Evolutionary conservation across 495 filamentous ascomycete genomes (phyloP).

Genomic region (Podospora pseudocomata): DNA sequence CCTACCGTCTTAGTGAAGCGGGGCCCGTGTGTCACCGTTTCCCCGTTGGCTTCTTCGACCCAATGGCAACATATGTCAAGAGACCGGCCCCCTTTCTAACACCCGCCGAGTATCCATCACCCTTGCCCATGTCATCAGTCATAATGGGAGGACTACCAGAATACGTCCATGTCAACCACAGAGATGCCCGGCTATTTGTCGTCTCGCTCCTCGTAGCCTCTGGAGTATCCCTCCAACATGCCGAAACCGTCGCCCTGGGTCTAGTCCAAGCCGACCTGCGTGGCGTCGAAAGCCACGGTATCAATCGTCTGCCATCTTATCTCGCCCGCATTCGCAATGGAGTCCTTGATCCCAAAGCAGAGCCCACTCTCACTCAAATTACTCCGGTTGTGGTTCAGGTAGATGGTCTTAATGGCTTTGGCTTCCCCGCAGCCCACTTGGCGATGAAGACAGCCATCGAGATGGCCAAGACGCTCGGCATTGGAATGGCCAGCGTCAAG

Average conservation of each 20-base stretch:
- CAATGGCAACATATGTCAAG: background rate
- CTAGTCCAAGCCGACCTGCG: slow-evolving; percentile 71
- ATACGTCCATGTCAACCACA: slow-evolving; percentile 15
- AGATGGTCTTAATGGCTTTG: slow-evolving; percentile 71
- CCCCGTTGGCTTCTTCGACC: background rate
- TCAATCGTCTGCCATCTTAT: slow-evolving; percentile 73
- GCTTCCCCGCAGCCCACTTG: slow-evolving; percentile 60
- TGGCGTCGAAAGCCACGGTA: slow-evolving; percentile 74
- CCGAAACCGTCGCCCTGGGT: slow-evolving; percentile 56
- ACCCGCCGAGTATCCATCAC: background rate
- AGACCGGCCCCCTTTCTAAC: background rate
- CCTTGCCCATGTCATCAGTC: background rate
- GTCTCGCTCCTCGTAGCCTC: slow-evolving; percentile 52
- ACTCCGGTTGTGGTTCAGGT: slow-evolving; percentile 62
- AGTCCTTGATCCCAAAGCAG: slow-evolving; percentile 56
- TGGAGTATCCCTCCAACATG: slow-evolving; percentile 53
- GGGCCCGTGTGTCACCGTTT: background rate
- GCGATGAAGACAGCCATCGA: slow-evolving; percentile 62
- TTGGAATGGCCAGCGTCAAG: slow-evolving; percentile 69
- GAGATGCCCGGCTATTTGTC: slow-evolving; percentile 25
- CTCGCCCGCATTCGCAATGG: slow-evolving; percentile 63
- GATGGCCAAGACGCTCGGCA: slow-evolving; percentile 62
- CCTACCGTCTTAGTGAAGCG: background rate
- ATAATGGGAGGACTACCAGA: slow-evolving; percentile 15
- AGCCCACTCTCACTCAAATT: slow-evolving; percentile 53